A percentile compares a stretch with the other conserved stretches of the same genome.
Conservation (phyloP, 805 yeast species). For the Kuraishia ogatae region DNA sequence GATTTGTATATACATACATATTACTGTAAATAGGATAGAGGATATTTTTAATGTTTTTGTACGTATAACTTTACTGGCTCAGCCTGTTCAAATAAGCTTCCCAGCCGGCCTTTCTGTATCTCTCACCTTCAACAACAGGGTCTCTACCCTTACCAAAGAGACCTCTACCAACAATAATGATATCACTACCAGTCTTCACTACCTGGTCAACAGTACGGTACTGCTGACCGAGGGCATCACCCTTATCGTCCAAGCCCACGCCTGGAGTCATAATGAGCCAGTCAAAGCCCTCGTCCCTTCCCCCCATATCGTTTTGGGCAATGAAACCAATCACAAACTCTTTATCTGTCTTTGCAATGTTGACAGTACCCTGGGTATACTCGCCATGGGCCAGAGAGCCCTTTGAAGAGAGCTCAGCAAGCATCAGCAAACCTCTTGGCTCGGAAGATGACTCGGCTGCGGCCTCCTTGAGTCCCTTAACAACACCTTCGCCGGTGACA, state of each 20-base stretch:
- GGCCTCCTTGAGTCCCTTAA: conserved; percentile 60
- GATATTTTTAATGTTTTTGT: not conserved
- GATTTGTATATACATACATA: not conserved
- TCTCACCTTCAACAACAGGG: conserved; percentile 75
- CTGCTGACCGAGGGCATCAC: conserved; percentile 94
- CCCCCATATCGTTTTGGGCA: conserved; percentile 86
- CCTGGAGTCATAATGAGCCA: conserved; percentile 99
- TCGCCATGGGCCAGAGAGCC: conserved; percentile 92
- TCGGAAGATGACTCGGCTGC: conserved; percentile 61
- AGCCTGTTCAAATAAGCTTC: conserved; percentile 57
- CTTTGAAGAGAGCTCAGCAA: conserved; percentile 90
- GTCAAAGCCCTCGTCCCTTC: conserved; percentile 77
- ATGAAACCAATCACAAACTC: conserved; percentile 95
- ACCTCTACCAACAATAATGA: conserved; percentile 98
- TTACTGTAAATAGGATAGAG: not conserved
- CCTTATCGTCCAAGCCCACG: conserved; percentile 94
- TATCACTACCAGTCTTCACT: conserved; percentile 77
- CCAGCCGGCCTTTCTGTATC: conserved; percentile 96
- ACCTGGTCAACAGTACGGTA: conserved; percentile 89
- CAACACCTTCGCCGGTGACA: conserved; percentile 92
- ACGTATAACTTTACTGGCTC: conserved; percentile 7
- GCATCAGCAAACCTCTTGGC: conserved; percentile 86
- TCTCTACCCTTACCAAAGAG: conserved; percentile 91
- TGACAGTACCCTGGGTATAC: conserved; percentile 81
- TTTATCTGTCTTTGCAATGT: conserved; percentile 74